phyloP scores from a whole-genome alignment of 1,139 yeast genomes.

The Kodamaea suecica region DNA sequence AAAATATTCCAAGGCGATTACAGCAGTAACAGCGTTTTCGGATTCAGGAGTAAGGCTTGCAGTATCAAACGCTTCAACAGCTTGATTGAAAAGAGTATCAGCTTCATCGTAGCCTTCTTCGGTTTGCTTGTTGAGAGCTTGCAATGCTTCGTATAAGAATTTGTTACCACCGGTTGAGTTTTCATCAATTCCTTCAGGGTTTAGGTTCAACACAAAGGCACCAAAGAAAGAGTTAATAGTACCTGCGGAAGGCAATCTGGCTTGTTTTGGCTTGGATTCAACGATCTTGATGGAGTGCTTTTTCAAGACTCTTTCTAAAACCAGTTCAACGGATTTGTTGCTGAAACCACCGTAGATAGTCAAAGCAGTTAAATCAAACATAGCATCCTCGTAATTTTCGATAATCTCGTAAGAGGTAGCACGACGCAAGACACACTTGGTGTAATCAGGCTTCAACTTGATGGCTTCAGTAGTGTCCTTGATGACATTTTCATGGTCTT shows the following conservation, averaged over 20 bases:
- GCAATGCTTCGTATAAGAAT: conserved; percentile 66
- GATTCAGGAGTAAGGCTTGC: conserved; percentile 33
- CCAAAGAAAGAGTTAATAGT: conserved; percentile 84
- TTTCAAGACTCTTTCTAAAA: conserved; percentile 83
- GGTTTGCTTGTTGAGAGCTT: conserved; percentile 60
- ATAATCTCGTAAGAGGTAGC: conserved; percentile 84
- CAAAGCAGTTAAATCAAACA: conserved; percentile 87
- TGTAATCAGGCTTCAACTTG: conserved; percentile 80
- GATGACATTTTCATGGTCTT: conserved; percentile 76
- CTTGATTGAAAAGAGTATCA: conserved; percentile 63
- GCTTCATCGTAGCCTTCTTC: conserved; percentile 74
- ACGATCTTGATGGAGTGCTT: conserved; percentile 70
- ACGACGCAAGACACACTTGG: conserved; percentile 70
- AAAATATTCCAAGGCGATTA: conserved; percentile 75
- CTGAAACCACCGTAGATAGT: conserved; percentile 75
- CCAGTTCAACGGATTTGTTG: conserved; percentile 72
- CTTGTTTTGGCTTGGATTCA: conserved; percentile 50
- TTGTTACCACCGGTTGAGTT: conserved; percentile 54
- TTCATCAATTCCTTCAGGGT: conserved; percentile 51
- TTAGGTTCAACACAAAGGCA: conserved; percentile 52
- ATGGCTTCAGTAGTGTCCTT: conserved; percentile 87
- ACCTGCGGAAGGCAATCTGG: conserved; percentile 77
- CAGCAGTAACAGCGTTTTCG: conserved; percentile 49
- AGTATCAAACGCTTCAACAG: conserved; percentile 54
- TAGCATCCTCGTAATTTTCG: conserved; percentile 77